These are phyloP conservation scores for Polytolypa hystricis DNA, from an alignment of 2,329 filamentous ascomycete genomes.

Conservation along the genomic window DNA sequence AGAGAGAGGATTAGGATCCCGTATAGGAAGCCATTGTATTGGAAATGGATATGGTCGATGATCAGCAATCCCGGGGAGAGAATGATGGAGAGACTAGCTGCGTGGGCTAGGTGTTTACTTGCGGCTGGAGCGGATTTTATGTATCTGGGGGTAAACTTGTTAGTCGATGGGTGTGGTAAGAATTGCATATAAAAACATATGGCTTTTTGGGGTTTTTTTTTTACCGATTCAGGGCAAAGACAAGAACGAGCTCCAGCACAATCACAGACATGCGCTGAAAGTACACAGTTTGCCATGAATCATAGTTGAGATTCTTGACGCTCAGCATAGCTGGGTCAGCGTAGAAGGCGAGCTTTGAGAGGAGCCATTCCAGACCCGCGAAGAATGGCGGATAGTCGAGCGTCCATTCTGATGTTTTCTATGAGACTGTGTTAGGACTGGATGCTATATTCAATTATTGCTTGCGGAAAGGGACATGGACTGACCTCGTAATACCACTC, in stretches of 20 bases:
- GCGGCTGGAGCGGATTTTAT: conserved; percentile 56
- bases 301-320: conserved; percentile 70
- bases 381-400: conserved; percentile 98
- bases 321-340: conserved; percentile 72
- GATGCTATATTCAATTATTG: too few species aligned
- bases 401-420: conserved; percentile 97
- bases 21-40: conserved; percentile 97
- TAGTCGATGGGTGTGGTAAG: too few species aligned
- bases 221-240: conserved; percentile 70
- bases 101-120: conserved; percentile 68
- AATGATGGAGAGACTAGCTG: conserved; percentile 76
- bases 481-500: conserved; percentile 86
- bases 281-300: conserved; percentile 86
- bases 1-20: conserved; percentile 80
- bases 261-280: conserved; percentile 90
- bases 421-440: too few species aligned
- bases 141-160: conserved; percentile 43
- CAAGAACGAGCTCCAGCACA: conserved; percentile 67
- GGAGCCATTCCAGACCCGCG: conserved; percentile 86
- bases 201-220: too few species aligned
- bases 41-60: conserved; percentile 97
- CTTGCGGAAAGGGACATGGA: background rate
- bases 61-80: conserved; percentile 88
- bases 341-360: conserved; percentile 69
- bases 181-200: too few species aligned